Conservation (phyloP, 257 asterid genomes). For the Capsicum baccatum region DNA sequence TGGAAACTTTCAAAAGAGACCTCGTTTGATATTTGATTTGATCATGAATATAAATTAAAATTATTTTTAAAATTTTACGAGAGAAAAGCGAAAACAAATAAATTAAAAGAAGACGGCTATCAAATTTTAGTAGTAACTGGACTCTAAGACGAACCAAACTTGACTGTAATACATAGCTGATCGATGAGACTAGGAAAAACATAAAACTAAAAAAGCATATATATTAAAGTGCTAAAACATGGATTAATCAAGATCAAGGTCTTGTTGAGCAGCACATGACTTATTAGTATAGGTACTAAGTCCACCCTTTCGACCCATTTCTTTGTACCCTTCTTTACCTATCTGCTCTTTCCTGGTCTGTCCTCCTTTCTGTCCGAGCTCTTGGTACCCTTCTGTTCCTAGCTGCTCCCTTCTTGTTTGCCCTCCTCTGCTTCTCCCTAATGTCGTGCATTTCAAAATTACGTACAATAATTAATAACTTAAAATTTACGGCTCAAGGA, state of each 20-base stretch:
- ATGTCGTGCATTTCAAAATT: background rate
- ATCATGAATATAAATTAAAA: no score
- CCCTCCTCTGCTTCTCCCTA: constrained; percentile 78
- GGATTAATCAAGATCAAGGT: constrained; percentile 50
- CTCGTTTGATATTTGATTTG: no score
- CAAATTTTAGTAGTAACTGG: no score
- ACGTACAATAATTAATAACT: no score
- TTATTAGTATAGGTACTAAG: constrained; percentile 50
- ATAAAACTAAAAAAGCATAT: background rate
- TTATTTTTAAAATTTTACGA: no score
- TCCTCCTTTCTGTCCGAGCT: constrained; percentile 71
- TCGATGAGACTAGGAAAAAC: no score
- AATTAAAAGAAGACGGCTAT: no score
- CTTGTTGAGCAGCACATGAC: constrained; percentile 57
- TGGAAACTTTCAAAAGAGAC: no score
- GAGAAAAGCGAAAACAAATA: no score
- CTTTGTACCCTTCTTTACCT: constrained; percentile 63
- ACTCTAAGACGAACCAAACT: no score
- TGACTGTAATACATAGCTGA: no score
- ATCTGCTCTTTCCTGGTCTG: constrained; percentile 66
- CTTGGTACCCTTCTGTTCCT: constrained; percentile 75
- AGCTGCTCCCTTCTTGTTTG: constrained; percentile 67
- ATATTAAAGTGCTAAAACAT: constrained; percentile 36
- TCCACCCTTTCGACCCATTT: constrained; percentile 72
- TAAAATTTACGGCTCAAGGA: no score